Conservation (phyloP, 1,284 basidiomycete genomes). For the Puccinia novopanici region DNA sequence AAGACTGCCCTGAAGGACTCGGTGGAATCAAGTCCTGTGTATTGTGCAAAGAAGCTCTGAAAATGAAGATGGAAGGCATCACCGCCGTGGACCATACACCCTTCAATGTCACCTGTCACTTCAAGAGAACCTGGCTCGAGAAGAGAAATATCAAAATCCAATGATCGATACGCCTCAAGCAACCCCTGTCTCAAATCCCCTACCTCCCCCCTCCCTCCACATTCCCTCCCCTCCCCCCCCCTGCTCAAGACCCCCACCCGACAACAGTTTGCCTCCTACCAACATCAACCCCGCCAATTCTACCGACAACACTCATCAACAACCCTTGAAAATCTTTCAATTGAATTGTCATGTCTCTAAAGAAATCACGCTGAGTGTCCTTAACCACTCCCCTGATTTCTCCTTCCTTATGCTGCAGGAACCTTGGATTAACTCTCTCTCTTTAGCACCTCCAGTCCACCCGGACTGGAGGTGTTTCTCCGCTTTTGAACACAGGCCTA, state of each 20-base stretch:
- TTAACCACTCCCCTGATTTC: neutral
- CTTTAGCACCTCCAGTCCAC: neutral
- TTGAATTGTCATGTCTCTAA: neutral
- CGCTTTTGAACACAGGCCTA: neutral
- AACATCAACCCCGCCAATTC: no score
- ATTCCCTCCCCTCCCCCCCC: no score
- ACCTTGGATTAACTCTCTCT: conserved; percentile 2
- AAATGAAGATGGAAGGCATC: neutral
- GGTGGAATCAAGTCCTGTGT: neutral
- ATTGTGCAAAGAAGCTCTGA: neutral
- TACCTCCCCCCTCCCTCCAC: no score
- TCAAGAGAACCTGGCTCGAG: no score
- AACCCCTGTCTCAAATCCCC: no score
- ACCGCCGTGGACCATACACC: no score
- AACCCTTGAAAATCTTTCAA: neutral
- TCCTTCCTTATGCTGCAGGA: neutral
- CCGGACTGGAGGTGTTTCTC: neutral
- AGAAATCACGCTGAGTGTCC: neutral
- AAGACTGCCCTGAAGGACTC: neutral
- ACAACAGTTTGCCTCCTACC: no score
- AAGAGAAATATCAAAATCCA: neutral
- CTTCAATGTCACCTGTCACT: no score
- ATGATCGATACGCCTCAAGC: neutral
- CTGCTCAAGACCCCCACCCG: no score
- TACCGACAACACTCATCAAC: no score